Conservation (phyloP, 495 filamentous ascomycete species). For the Hypoxylon cercidicola region DNA sequence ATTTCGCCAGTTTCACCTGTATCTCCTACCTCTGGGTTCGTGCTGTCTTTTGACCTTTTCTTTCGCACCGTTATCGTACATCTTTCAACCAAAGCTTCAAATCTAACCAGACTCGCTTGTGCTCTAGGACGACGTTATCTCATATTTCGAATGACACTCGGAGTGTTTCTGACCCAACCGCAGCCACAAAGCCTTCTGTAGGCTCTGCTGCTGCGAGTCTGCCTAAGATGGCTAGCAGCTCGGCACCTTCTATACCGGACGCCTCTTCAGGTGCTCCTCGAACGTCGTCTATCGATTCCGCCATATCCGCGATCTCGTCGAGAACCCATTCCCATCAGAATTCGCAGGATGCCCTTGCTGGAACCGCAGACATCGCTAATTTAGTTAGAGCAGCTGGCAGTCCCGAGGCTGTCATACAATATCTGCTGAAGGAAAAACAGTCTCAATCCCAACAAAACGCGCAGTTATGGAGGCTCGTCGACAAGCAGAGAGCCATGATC, state of each 20-base stretch:
- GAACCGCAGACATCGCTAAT: slow-evolving; percentile 72
- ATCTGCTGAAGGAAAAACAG: slow-evolving; percentile 90
- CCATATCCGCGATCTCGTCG: slow-evolving; percentile 87
- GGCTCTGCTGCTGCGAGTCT: slow-evolving; percentile 43
- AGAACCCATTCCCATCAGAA: slow-evolving; percentile 69
- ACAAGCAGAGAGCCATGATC: slow-evolving; percentile 95
- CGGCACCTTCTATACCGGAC: slow-evolving; percentile 32
- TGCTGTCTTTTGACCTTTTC: not conserved
- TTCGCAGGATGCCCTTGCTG: slow-evolving; percentile 65
- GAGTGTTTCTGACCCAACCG: slow-evolving; percentile 49
- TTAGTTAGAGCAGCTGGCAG: slow-evolving; percentile 87
- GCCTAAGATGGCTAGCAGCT: slow-evolving; percentile 41
- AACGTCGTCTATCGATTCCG: slow-evolving; percentile 94
- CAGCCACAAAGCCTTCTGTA: slow-evolving; percentile 51
- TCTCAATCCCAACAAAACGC: slow-evolving; percentile 87
- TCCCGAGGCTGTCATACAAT: slow-evolving; percentile 86
- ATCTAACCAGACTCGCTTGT: slow-evolving; percentile 40
- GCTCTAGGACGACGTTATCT: slow-evolving; percentile 46
- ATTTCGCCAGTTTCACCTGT: slow-evolving; percentile 31
- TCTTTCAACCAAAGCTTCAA: slow-evolving; percentile 7
- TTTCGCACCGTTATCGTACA: not conserved
- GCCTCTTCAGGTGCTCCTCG: slow-evolving; percentile 61
- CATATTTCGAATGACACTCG: slow-evolving; percentile 56
- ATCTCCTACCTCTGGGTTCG: slow-evolving; percentile 29
- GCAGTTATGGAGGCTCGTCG: slow-evolving; percentile 93